Percentiles rank a stretch among this genome's conserved stretches.
These are phyloP conservation scores for Tuber magnatum DNA, from an alignment of 495 filamentous ascomycete genomes.

Conservation along the genomic window DNA sequence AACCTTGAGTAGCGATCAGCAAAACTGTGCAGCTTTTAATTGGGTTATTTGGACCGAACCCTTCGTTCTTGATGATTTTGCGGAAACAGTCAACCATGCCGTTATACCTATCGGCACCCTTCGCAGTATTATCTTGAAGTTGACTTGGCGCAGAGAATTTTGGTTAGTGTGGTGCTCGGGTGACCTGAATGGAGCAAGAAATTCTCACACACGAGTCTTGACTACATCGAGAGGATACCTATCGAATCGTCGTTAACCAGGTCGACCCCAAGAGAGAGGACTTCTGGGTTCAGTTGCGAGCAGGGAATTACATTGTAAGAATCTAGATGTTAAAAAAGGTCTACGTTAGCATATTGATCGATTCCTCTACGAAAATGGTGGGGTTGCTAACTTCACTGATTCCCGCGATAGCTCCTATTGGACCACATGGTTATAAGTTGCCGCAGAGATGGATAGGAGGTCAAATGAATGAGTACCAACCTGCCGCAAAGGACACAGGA, in stretches of 20 bases:
- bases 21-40: neutral
- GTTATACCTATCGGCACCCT: constrained; percentile 61
- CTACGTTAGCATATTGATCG: constrained; percentile 40
- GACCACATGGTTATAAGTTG: constrained; percentile 20
- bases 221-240: constrained; percentile 99
- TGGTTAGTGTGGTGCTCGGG: constrained; percentile 18
- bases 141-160: constrained; percentile 18
- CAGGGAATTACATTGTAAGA: constrained; percentile 64
- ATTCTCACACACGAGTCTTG: constrained; percentile 86
- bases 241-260: constrained; percentile 27
- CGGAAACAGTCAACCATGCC: constrained; percentile 96
- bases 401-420: constrained; percentile 69
- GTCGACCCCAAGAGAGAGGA: constrained; percentile 20
- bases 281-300: neutral
- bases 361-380: constrained; percentile 11
- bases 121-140: constrained; percentile 37
- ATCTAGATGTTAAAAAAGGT: constrained; percentile 51
- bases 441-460: constrained; percentile 20
- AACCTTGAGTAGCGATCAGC: constrained; percentile 48
- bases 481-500: constrained; percentile 39
- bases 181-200: neutral
- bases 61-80: constrained; percentile 92
- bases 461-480: constrained; percentile 19
- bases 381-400: constrained; percentile 69
- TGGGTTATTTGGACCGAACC: constrained; percentile 49